Evolutionary conservation across 148 eudicot genomes (phyloP), one percentile per base, ranked within the genome.

Genomic region (Suaeda aralocaspica): DNA sequence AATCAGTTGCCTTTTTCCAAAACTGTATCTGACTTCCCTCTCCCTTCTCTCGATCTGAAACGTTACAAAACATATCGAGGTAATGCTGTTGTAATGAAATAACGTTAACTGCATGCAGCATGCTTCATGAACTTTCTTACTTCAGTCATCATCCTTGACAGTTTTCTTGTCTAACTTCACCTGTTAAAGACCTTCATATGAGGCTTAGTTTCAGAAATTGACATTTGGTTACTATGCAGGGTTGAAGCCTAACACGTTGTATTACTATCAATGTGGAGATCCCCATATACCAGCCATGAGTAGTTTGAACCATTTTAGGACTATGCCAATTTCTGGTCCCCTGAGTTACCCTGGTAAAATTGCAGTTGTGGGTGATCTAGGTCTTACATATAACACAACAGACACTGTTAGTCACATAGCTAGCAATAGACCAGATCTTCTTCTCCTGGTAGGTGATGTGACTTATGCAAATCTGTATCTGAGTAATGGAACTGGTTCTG

Each of bases 191-290:
- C 45, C 1, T 39, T 12, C 16, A 22, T 62, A 62, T 39, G n/a
- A 22, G 4, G 4, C 29, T 22, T 13, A 50, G n/a, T 63, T 3
- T 42, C 59, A 24, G 25, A 21, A 51, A 53, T 36, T 63, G 49
- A 39, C 51, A 42, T n/a, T n/a, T n/a, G n/a, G n/a, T n/a, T n/a
- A n/a, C n/a, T 51, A 13, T 78, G 74, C 70, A 94, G 98, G 91
- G 28, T 78, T 94, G 75, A 73, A 77, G 73, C 96, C 97, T 6
- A 69, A 74, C 72, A 86, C 87, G 13, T 8, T 72, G 73, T 94
- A 94, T 75, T 86, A 88, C 70, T 94, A 94, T 58, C 80, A 76
- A 69, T 94, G 98, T 77, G 98, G 98, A 55, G 98, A 94, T 69
- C 96, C 96, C 62, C 82, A 83, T 44, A 83, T 81, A 66, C 77